phyloP scores from a whole-genome alignment of 495 filamentous ascomycete genomes.

The Talaromyces borbonicus region DNA sequence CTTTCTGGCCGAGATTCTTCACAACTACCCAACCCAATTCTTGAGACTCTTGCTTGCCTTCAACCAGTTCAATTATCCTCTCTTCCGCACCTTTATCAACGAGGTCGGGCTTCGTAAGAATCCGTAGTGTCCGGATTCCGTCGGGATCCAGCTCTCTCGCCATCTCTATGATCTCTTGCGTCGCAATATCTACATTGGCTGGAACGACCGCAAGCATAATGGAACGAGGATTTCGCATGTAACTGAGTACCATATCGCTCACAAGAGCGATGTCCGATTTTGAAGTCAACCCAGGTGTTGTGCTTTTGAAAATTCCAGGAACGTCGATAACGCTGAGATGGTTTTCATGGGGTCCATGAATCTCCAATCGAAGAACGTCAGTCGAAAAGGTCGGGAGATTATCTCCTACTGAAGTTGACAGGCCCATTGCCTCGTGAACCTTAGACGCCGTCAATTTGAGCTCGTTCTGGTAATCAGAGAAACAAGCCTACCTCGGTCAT shows the following conservation, averaged over 20 bases:
- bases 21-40: neutral
- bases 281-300: slow-evolving; percentile 35
- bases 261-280: slow-evolving; percentile 42
- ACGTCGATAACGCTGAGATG: slow-evolving; percentile 46
- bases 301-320: slow-evolving; percentile 42
- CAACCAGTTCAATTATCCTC: neutral
- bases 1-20: slow-evolving; percentile 8
- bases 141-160: slow-evolving; percentile 28
- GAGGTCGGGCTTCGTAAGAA: slow-evolving; percentile 41
- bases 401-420: slow-evolving; percentile 11
- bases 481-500: no score
- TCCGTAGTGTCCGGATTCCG: slow-evolving; percentile 40
- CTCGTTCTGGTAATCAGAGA: no score
- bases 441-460: slow-evolving; percentile 1
- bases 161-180: slow-evolving; percentile 34
- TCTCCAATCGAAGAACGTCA: slow-evolving; percentile 40
- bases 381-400: slow-evolving; percentile 26
- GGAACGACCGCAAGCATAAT: slow-evolving; percentile 53
- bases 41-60: neutral
- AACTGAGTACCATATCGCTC: slow-evolving; percentile 40
- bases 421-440: slow-evolving; percentile 20
- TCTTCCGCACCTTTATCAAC: slow-evolving; percentile 11
- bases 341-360: slow-evolving; percentile 35
- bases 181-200: slow-evolving; percentile 48
- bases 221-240: slow-evolving; percentile 43